Base-by-base conservation (phyloP, 768 basidiomycete species). In the Xanthoconium stramineum region DNA sequence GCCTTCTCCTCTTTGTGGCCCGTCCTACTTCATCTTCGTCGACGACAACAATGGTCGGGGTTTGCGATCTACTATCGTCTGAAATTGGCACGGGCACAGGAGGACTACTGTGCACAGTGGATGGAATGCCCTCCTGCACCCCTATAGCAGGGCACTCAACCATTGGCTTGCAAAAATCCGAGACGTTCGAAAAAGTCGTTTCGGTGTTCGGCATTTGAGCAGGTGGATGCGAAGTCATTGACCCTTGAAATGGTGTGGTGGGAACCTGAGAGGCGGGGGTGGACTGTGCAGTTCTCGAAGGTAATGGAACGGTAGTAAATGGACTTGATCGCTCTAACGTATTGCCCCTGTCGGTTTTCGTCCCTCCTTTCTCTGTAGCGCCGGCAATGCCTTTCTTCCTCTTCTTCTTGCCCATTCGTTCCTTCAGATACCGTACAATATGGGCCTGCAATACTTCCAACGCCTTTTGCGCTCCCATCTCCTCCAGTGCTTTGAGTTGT, bases 361-460 rank as follows among this genome's bases (percentile, higher is more conserved):
- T 71, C 65, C 76, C 67, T 53, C 72, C 75, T 63, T 78, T 78
- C 49, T 80, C 78, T 19, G 50, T 37, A 17, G 60, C 68, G 30
- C 65, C 70, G 38, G 44, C 69, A 62, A 5, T 76, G 50, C 39
- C 67, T 65, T 64, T 80, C 73, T 53, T 76, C 70, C 71, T 75
- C 70, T 69, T 71, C 53, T 71, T 71, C 57, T 67, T 69, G 13
- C 68, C 65, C 61, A 84, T 81, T 60, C 76, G 78, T 69, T 93
- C 89, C 72, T 94, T 95, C 66, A 94, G 73, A 57, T 86, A 89
- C 52, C 88, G 82, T 42, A 93, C 89, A 69, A 95, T 91, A 64
- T 94, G 89, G 3, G 82, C 84, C 58, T 93, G 92, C 53, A 96
- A 75, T 20, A 92, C 85, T 61, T 83, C 82, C 50, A 96, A 73